A percentile compares a stretch with the other conserved stretches of the same genome.
These are phyloP conservation scores for Gynostemma pentaphyllum DNA, from an alignment of 306 rosid genomes.

Conservation along the genomic window DNA sequence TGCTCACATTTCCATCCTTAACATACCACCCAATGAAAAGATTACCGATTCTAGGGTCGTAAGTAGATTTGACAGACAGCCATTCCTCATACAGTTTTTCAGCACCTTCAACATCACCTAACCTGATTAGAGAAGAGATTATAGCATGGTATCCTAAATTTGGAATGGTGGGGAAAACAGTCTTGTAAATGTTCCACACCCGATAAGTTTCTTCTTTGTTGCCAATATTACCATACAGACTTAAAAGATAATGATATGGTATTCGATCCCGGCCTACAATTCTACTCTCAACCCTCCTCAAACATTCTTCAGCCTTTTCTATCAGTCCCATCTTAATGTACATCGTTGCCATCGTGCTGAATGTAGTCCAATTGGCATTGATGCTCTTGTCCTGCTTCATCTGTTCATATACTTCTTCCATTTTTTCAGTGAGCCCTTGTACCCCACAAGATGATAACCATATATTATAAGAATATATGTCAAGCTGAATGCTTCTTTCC, in stretches of 20 bases:
- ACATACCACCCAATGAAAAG: slow-evolving; percentile 51
- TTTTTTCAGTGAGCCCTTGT: slow-evolving; percentile 54
- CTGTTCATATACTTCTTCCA: slow-evolving; percentile 75
- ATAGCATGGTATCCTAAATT: slow-evolving; percentile 85
- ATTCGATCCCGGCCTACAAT: slow-evolving; percentile 71
- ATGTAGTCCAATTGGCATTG: slow-evolving; percentile 81
- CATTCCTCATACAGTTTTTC: slow-evolving; percentile 69
- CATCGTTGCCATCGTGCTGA: slow-evolving; percentile 85
- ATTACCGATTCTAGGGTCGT: slow-evolving; percentile 78
- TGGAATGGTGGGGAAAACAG: slow-evolving; percentile 58
- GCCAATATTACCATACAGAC: slow-evolving; percentile 67
- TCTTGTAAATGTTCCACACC: slow-evolving; percentile 64
- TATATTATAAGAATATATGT: slow-evolving; percentile 78
- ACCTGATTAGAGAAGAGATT: slow-evolving; percentile 58
- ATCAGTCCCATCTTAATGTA: slow-evolving; percentile 64
- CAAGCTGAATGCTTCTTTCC: slow-evolving; percentile 49
- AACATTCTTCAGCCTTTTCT: slow-evolving; percentile 74
- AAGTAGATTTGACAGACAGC: slow-evolving; percentile 44
- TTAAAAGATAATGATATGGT: slow-evolving; percentile 82
- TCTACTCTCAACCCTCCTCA: slow-evolving; percentile 62
- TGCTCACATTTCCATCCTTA: slow-evolving; percentile 36
- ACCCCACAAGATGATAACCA: slow-evolving; percentile 86
- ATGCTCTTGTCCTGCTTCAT: slow-evolving; percentile 55
- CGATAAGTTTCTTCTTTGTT: slow-evolving; percentile 75
- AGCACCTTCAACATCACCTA: slow-evolving; percentile 69